phyloP scores from a whole-genome alignment of 2,329 filamentous ascomycete species.

The Fusarium staphyleae region DNA sequence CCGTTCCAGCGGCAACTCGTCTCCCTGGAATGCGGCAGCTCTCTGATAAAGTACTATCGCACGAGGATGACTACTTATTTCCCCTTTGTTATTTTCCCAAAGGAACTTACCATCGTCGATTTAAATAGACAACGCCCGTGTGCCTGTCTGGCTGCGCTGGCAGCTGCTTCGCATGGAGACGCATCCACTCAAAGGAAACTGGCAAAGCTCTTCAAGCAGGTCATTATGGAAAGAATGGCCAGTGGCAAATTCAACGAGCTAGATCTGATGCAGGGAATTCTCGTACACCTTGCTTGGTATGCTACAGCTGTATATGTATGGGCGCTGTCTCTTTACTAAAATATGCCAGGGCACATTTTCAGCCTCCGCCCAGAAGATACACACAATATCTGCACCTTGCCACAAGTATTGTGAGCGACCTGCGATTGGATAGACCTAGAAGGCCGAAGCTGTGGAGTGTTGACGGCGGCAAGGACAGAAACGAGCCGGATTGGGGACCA shows the following conservation, averaged over 20 bases:
- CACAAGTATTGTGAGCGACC: constrained; percentile 43
- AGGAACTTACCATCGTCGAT: constrained; percentile 10
- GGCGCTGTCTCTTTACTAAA: not conserved
- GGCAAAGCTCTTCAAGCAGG: constrained; percentile 36
- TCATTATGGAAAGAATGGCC: constrained; percentile 28
- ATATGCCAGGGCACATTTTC: constrained; percentile 42
- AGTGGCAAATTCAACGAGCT: constrained; percentile 35
- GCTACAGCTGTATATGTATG: accelerated
- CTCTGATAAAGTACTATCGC: constrained; percentile 29
- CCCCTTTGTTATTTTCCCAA: constrained; percentile 41
- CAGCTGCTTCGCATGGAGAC: constrained; percentile 32
- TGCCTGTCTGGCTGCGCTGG: constrained; percentile 40
- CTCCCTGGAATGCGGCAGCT: constrained; percentile 13
- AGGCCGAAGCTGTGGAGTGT: constrained; percentile 40
- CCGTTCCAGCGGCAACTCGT: constrained; percentile 36
- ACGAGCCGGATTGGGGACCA: constrained; percentile 35
- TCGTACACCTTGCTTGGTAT: constrained; percentile 44
- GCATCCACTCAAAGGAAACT: constrained; percentile 30
- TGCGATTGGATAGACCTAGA: constrained; percentile 41
- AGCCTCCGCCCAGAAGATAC: constrained; percentile 39
- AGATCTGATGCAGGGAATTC: constrained; percentile 43
- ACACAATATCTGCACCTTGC: constrained; percentile 42
- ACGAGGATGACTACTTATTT: constrained; percentile 39
- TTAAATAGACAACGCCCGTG: constrained; percentile 34
- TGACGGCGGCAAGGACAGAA: constrained; percentile 24